Base-by-base conservation (phyloP, 176 grass and related monocot genomes). In the Triticum turgidum region DNA sequence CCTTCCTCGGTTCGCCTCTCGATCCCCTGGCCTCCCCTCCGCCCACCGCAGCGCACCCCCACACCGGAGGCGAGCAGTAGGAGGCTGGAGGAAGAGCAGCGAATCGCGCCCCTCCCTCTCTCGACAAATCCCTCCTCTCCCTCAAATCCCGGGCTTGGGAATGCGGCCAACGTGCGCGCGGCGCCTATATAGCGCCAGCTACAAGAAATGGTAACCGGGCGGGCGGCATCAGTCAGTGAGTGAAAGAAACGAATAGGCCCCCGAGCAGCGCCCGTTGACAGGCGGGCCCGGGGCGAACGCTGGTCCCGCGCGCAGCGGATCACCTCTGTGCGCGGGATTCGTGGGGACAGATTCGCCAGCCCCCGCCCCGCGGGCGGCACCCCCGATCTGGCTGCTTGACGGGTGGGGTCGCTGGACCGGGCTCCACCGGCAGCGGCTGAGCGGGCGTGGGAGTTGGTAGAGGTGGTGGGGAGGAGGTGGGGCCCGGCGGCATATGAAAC, bases 111-210 rank as follows among this genome's bases (percentile, higher is more conserved):
- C 2, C 12, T 25, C 33, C 1, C 34, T 25, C 35, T 24, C 22
- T 5, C 3, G 2, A 4, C 9, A 24, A 3, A 17, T 25, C 21
- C 32, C 21, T 33, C 18, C 21, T 29, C 52, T 5, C 66, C 30
- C 78, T 22, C 9, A 21, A 81, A 75, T 81, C 13, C 21, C 32
- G 78, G 42, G 30, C 54, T 72, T n/a, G 65, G 52, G 81, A 88
- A 63, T 1, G 73, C 73, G 22, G 41, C 73, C 63, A 83, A 78
- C 73, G 64, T 49, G 86, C 73, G 86, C 73, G 49, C 62, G 59
- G 51, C 52, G 33, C 7, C 25, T 86, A 59, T n/a, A 85, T 78
- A 67, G 73, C 44, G 12, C 73, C 67, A 38, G 33, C 34, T 38
- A 18, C 34, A 3, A 44, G 56, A 59, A 73, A 73, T 29, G 13